Base-by-base conservation (phyloP, 2,329 filamentous ascomycete species). In the Ploettnerulaceae sp. region DNA sequence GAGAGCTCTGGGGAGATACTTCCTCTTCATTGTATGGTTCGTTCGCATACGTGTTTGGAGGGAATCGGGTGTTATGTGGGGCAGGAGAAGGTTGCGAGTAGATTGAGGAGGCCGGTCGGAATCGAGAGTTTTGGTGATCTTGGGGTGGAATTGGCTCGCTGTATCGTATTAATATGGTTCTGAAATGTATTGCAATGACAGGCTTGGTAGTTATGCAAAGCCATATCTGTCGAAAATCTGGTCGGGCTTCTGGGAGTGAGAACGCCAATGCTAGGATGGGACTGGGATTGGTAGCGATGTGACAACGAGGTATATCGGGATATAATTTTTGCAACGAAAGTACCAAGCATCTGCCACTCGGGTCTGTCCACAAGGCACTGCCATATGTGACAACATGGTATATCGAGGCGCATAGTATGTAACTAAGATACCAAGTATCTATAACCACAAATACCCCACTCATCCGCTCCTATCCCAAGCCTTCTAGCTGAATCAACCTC, bases 11-110 rank as follows among this genome's bases (percentile, higher is more conserved):
- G 32, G 71, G 70, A 8, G 71, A 73, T n/a, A 72, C 64, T 29
- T 60, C 64, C 31, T 61, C 60, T 34, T 52, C 56, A 44, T 57
- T 49, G 35, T 62, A 53, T n/a, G n/a, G n/a, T 41, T 34, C 28
- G 18, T 40, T 35, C 31, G 45, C 18, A 57, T 66, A 57, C 59
- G 65, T 33, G 49, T 56, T 64, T 47, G 64, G 48, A 9, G 52
- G 48, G 43, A 59, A 58, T 15, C 49, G 49, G 32, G 56, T 55
- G 36, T 49, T 38, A 7, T 50, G 46, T 35, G 56, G 39, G 38
- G 46, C 53, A 11, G 72, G 71, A 50, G 71, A 77, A 34, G 69
- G 72, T 61, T 77, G 73, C 35, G 80, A 79, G 61, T 85, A 84
- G 36, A 81, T 56, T 12, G 82, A 84, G 24, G 81, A 83, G 5